A percentile compares a stretch with the other conserved stretches of the same genome.
phyloP scores from a whole-genome alignment of 2,329 filamentous ascomycete species.

The Penicillium capsulatum region DNA sequence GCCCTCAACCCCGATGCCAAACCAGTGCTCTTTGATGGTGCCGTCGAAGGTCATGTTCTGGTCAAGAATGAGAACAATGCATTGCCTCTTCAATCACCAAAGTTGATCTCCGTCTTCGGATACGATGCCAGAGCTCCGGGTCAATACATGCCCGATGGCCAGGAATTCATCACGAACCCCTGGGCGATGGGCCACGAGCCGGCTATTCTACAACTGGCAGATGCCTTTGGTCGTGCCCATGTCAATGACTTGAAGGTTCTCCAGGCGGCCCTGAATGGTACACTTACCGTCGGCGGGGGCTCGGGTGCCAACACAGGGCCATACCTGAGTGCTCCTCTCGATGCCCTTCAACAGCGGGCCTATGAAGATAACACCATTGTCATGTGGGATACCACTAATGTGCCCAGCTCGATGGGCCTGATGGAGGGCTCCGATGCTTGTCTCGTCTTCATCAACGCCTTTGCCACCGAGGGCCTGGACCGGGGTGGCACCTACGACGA shows the following conservation, averaged over 20 bases:
- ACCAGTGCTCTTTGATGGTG: constrained; percentile 45
- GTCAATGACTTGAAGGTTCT: constrained; percentile 20
- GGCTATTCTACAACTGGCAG: constrained; percentile 3
- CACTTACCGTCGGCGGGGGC: constrained; percentile 47
- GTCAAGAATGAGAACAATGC: constrained; percentile 50
- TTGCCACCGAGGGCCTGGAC: constrained; percentile 16
- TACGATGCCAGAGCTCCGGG: constrained; percentile 49
- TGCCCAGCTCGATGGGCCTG: constrained; percentile 33
- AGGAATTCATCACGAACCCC: constrained; percentile 9
- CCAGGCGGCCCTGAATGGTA: constrained; percentile 45
- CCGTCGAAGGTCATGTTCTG: constrained; percentile 55
- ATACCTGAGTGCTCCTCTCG: constrained; percentile 51
- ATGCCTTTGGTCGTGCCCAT: constrained; percentile 20
- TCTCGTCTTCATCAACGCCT: constrained; percentile 25
- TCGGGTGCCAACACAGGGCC: constrained; percentile 49
- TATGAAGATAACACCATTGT: constrained; percentile 55
- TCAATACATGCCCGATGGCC: constrained; percentile 27
- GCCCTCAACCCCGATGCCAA: constrained; percentile 46
- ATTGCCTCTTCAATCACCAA: constrained; percentile 43
- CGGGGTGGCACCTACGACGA: constrained; percentile 18
- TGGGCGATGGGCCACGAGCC: constrained; percentile 12
- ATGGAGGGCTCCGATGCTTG: constrained; percentile 19
- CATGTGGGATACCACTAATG: constrained; percentile 52
- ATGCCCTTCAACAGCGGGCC: constrained; percentile 52
- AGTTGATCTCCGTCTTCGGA: constrained; percentile 52